phyloP scores from a whole-genome alignment of 108 stramenopile species.

The Cyclotella choctawhatcheeana region DNA sequence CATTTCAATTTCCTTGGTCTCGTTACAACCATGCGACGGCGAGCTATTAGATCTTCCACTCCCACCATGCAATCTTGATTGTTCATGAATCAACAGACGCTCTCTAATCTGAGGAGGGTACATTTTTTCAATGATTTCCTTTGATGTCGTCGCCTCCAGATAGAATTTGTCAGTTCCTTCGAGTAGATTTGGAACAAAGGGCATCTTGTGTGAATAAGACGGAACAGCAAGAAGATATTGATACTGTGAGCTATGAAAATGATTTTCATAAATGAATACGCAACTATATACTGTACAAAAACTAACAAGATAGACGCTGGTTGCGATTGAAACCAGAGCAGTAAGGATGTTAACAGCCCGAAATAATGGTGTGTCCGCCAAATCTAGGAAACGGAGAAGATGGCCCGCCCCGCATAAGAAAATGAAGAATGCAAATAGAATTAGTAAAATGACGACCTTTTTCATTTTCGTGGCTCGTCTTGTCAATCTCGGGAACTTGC shows the following conservation, averaged over 20 bases:
- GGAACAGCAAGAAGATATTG: no score
- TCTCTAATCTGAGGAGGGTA: constrained; percentile 21
- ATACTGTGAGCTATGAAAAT: no score
- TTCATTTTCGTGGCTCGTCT: constrained; percentile 38
- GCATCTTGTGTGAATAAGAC: no score
- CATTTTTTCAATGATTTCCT: constrained; percentile 4
- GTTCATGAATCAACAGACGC: neutral
- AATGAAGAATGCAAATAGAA: constrained; percentile 61
- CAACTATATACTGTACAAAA: no score
- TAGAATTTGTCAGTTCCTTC: constrained; percentile 25
- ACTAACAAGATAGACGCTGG: constrained; percentile 53
- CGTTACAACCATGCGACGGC: neutral
- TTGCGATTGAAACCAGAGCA: constrained; percentile 48
- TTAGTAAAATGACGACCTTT: constrained; percentile 33
- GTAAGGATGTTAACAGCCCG: constrained; percentile 41
- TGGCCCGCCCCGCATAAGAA: constrained; percentile 62
- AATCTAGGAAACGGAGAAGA: constrained; percentile 43
- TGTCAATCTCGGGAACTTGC: constrained; percentile 46
- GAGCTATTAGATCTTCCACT: no score
- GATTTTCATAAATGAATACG: no score
- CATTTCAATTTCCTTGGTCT: neutral
- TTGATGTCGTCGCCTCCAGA: constrained; percentile 17
- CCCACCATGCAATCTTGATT: neutral
- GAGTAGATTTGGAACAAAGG: constrained; percentile 45
- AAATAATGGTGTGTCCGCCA: constrained; percentile 13